Evolutionary conservation across 345 rosid genomes (phyloP), one percentile per base, ranked within the genome.

Genomic region (Pistacia atlantica): DNA sequence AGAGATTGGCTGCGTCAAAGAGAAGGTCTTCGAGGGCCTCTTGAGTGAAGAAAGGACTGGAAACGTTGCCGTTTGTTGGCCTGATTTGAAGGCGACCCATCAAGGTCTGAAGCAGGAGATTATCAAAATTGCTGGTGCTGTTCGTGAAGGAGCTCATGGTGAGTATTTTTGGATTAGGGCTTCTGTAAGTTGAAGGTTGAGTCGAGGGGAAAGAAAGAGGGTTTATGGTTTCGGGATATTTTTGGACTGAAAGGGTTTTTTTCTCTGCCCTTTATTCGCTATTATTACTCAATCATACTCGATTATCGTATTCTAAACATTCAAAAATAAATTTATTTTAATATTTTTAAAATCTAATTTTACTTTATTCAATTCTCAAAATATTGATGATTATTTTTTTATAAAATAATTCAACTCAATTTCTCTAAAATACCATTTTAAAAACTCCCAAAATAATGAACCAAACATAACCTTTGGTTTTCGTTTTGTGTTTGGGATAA

Each of bases 11-110:
- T 33, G 89, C 86, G 76, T 90, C 92, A 76, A 90, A 83, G 73
- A 92, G 91, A 64, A 93, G 86, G 83, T 91, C 94, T 35, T 96
- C 98, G 49, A 96, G 94, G 73, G 98, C 88, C 81, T 90, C 59
- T 4, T 48, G 92, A 59, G 95, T 73, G 83, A 89, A 84, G 55
- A 82, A 83, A 18, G 90, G 87, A 69, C 52, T 31, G 14, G 72
- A 16, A 11, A 31, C 2, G 59, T 22, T 7, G 63, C 80, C 83
- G 75, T 75, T 81, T 4, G 90, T 91, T 4, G 91, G 88, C 45
- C 87, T 87, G 78, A 93, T 86, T 78, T 93, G 99, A 82, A 96
- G 98, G 46, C 97, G 92, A 56, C 92, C 92, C 80, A 96, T 87
- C 35, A 96, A 84, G 84, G 93, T 84, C 82, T 88, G 97, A 82